Conservation (phyloP, 495 filamentous ascomycete genomes). For the Xylaria flabelliformis region DNA sequence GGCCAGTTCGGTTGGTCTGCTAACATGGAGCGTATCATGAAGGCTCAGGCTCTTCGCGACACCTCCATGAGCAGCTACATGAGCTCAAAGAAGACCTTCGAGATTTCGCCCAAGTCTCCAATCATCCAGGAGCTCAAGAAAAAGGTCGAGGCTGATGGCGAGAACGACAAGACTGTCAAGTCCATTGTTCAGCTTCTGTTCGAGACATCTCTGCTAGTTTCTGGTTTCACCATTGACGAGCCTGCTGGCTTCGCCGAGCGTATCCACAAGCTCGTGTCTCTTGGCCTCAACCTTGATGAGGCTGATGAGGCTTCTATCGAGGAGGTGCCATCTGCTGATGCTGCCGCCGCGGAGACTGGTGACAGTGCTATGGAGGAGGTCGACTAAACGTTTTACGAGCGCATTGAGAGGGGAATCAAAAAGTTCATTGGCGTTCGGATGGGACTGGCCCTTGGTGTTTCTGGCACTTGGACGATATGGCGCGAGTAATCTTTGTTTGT, state of each 20-base stretch:
- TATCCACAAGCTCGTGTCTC: slow-evolving; percentile 97
- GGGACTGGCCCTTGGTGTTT: slow-evolving; percentile 44
- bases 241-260: slow-evolving; percentile 96
- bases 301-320: slow-evolving; percentile 69
- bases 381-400: slow-evolving; percentile 57
- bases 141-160: slow-evolving; percentile 96
- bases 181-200: slow-evolving; percentile 96
- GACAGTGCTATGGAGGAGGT: slow-evolving; percentile 73
- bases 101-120: slow-evolving; percentile 97
- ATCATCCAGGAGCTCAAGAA: slow-evolving; percentile 99
- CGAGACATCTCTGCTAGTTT: slow-evolving; percentile 97
- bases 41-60: slow-evolving; percentile 99
- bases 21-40: slow-evolving; percentile 99
- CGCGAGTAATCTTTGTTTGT: slow-evolving; percentile 40
- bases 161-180: slow-evolving; percentile 98
- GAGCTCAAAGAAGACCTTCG: slow-evolving; percentile 99
- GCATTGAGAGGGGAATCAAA: slow-evolving; percentile 43
- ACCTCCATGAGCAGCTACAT: slow-evolving; percentile 99
- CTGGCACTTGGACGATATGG: slow-evolving; percentile 43
- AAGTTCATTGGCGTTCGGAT: slow-evolving; percentile 56
- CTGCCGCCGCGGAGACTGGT: slow-evolving; percentile 60
- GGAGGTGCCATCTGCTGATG: slow-evolving; percentile 64
- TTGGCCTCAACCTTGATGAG: slow-evolving; percentile 96
- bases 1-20: slow-evolving; percentile 99
- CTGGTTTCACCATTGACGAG: slow-evolving; percentile 99